phyloP scores from a whole-genome alignment of 306 rosid species.

The Rosa lucieae region DNA sequence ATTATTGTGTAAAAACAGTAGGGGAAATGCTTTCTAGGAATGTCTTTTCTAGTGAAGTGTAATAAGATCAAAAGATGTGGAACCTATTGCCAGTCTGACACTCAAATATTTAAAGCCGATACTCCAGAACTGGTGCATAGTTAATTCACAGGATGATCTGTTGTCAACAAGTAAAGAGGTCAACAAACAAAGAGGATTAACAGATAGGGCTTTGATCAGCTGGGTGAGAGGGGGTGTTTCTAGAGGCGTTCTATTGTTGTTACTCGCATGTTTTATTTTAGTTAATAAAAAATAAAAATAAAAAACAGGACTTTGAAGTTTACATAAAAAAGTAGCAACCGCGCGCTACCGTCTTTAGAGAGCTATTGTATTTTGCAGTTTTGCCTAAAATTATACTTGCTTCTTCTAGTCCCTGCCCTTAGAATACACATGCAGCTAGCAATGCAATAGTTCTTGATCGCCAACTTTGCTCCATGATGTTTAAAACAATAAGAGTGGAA shows the following conservation, averaged over 20 bases:
- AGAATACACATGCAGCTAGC: neutral
- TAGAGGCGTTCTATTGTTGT: too few relatives aligned
- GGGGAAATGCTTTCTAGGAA: constrained; percentile 24
- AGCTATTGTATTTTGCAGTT: neutral
- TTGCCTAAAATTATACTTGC: neutral
- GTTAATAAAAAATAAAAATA: too few relatives aligned
- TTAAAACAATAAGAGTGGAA: neutral
- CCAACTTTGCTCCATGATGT: neutral
- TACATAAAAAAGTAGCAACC: neutral
- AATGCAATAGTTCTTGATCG: neutral
- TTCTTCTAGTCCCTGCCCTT: neutral
- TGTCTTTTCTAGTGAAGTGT: constrained; percentile 40
- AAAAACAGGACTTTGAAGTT: neutral
- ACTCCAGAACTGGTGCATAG: neutral
- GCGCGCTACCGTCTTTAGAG: neutral
- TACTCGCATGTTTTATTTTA: too few relatives aligned
- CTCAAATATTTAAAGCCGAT: constrained; percentile 10
- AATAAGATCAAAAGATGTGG: constrained; percentile 38
- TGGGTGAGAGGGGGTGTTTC: too few relatives aligned
- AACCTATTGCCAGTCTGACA: constrained; percentile 33
- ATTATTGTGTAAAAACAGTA: neutral
- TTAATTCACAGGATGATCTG: constrained; percentile 31
- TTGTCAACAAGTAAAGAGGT: constrained; percentile 30
- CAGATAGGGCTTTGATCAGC: neutral
- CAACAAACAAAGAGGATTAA: constrained; percentile 20